phyloP scores from a whole-genome alignment of 352 stramenopile species.

The Peronospora farinosa region DNA sequence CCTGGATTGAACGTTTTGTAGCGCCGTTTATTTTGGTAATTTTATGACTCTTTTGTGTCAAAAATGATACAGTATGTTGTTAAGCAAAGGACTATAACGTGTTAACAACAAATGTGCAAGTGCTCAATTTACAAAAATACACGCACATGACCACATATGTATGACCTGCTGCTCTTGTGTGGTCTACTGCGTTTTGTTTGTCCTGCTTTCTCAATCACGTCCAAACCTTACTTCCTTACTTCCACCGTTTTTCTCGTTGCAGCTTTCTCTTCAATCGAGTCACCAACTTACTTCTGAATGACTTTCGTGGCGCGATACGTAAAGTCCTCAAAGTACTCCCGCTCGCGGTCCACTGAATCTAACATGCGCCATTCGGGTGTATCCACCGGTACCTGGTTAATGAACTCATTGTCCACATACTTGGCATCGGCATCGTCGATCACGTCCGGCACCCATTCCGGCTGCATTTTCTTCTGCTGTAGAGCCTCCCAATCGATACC shows the following conservation, averaged over 20 bases:
- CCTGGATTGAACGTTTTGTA: not conserved
- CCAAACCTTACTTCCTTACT: slow-evolving; percentile 22
- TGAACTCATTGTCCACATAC: slow-evolving; percentile 86
- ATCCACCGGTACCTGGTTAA: slow-evolving; percentile 80
- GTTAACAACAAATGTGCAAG: slow-evolving; percentile 1
- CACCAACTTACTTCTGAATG: slow-evolving; percentile 50
- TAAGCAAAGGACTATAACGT: too few relatives aligned
- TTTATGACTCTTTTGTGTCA: not conserved
- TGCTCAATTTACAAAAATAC: slow-evolving; percentile 16
- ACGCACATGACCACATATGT: too few relatives aligned
- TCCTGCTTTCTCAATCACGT: slow-evolving; percentile 18
- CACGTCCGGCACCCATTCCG: slow-evolving; percentile 77
- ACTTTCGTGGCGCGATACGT: slow-evolving; percentile 73
- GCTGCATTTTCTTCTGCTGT: slow-evolving; percentile 70
- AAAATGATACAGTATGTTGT: too few relatives aligned
- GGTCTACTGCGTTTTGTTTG: slow-evolving; percentile 7
- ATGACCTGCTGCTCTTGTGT: too few relatives aligned
- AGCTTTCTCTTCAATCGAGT: slow-evolving; percentile 1
- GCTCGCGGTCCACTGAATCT: slow-evolving; percentile 79
- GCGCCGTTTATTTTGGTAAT: not conserved
- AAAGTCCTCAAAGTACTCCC: slow-evolving; percentile 82
- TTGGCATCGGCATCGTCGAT: slow-evolving; percentile 80
- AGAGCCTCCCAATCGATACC: slow-evolving; percentile 83
- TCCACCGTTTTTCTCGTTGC: slow-evolving; percentile 1
- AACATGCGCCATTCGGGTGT: slow-evolving; percentile 87